phyloP scores from a whole-genome alignment of 176 grass and related monocot genomes.

The Luzula sylvatica region DNA sequence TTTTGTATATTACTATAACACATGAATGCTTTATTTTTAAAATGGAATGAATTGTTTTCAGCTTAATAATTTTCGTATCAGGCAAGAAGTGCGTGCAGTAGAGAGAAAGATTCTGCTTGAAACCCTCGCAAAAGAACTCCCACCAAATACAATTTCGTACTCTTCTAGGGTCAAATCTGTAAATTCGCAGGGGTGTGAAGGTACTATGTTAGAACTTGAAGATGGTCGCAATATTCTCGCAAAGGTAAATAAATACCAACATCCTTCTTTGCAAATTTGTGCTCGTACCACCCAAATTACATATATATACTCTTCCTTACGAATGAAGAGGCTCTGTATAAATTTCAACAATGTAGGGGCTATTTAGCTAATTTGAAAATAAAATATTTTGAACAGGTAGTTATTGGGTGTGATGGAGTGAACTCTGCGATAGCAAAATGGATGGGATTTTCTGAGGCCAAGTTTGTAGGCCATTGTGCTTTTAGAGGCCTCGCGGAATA shows the following conservation, averaged over 20 bases:
- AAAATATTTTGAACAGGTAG: constrained; percentile 31
- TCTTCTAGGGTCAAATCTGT: constrained; percentile 61
- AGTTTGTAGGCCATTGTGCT: constrained; percentile 73
- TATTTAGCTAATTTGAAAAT: neutral
- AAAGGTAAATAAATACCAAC: constrained; percentile 31
- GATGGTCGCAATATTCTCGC: constrained; percentile 47
- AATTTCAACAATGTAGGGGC: neutral
- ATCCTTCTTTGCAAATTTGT: no score
- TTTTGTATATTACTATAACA: neutral
- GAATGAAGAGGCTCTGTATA: neutral
- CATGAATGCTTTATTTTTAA: no score
- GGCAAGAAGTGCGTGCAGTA: constrained; percentile 78
- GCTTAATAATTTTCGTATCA: constrained; percentile 8
- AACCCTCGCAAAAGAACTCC: constrained; percentile 56
- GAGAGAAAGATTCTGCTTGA: constrained; percentile 68
- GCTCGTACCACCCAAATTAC: no score
- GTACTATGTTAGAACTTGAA: constrained; percentile 66
- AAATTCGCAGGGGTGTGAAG: constrained; percentile 36
- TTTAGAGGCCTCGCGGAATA: constrained; percentile 75
- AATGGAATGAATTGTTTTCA: no score
- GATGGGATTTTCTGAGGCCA: constrained; percentile 87
- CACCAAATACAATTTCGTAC: constrained; percentile 46
- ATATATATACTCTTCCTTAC: neutral
- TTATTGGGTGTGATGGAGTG: constrained; percentile 79
- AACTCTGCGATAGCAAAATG: constrained; percentile 70